Base-by-base conservation (phyloP, 257 asterid genomes). In the Penstemon eatonii region DNA sequence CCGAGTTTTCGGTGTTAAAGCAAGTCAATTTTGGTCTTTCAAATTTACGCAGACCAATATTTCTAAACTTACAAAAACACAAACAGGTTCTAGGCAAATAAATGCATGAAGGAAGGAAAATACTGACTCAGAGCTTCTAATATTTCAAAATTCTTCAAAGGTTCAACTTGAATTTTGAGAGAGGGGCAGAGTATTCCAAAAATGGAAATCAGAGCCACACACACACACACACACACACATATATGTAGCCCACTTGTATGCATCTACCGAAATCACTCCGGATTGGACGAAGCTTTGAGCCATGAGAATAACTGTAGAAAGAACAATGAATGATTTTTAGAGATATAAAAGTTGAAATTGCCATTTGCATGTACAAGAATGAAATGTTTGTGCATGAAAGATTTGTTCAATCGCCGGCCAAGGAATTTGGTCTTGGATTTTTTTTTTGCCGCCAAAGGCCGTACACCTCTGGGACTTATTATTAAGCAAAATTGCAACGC, bases 281-380 rank as follows among this genome's bases (percentile, higher is more conserved):
- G 78, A 66, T 60, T 73, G 2, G 63, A 51, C 78, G 53, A 51
- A 51, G 46, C 45, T 60, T 67, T 67, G 72, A 42, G 72, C 73
- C 43, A 43, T 42, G 51, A 37, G 55, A 57, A 68, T 63, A 68
- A 63, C 51, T 69, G 51, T 58, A 68, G 43, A 56, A 11, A 55
- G 73, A 67, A 10, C 18, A 67, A 68, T 33, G 70, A 67, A 57
- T 19, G 65, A 33, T 15, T 25, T 25, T 25, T 25, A 25, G 33
- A 25, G 33, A 25, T 25, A 25, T 25, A 25, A 25, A 25, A 25
- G 33, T 25, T 2, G 33, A 25, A 25, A 25, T 25, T 25, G 33
- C 33, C 33, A 25, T 25, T 25, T 25, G 33, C 33, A 1, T 25
- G 33, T 2, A 25, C 33, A 25, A 25, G 33, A 25, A 25, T 25